A percentile compares a stretch with the other conserved stretches of the same genome.
These are phyloP conservation scores for Fusarium circinatum DNA, from an alignment of 2,329 filamentous ascomycete species.

Conservation along the genomic window DNA sequence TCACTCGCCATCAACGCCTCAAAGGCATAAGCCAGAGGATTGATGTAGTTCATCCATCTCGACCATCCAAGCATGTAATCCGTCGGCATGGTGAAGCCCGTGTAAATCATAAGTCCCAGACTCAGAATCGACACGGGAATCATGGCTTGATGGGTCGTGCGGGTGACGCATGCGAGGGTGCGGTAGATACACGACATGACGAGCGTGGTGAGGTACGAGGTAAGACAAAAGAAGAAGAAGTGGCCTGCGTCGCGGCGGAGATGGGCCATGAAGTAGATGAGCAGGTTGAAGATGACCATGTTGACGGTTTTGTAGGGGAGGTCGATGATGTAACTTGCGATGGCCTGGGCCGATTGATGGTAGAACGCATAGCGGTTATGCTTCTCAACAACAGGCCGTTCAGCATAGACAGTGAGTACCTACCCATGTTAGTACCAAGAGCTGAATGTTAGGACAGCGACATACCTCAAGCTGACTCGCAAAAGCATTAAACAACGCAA, in stretches of 20 bases:
- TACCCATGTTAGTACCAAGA: background rate
- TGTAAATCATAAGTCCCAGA: constrained; percentile 64
- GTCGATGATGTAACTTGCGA: constrained; percentile 42
- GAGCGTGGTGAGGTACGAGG: constrained; percentile 49
- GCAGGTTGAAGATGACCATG: constrained; percentile 40
- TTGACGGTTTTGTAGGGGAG: constrained; percentile 42
- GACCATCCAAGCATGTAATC: constrained; percentile 44
- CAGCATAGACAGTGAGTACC: constrained; percentile 47
- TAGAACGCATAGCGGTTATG: constrained; percentile 50
- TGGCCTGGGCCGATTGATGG: constrained; percentile 47
- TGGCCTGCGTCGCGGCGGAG: constrained; percentile 65
- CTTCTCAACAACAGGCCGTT: constrained; percentile 49
- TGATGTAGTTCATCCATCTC: constrained; percentile 73
- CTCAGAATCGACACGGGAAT: constrained; percentile 65
- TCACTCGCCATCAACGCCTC: constrained; percentile 44
- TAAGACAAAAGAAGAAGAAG: constrained; percentile 69
- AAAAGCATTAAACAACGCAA: constrained; percentile 63
- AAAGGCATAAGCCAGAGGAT: constrained; percentile 67
- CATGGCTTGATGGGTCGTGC: constrained; percentile 46
- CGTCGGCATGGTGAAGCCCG: constrained; percentile 42
- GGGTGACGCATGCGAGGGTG: constrained; percentile 44
- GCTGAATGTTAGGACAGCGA: accelerated
- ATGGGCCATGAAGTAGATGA: constrained; percentile 74
- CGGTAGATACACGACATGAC: constrained; percentile 47
- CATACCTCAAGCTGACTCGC: constrained; percentile 47